Evolutionary conservation across 306 rosid genomes (phyloP), one percentile per base, ranked within the genome.

Genomic region (Prunus kanzakura): DNA sequence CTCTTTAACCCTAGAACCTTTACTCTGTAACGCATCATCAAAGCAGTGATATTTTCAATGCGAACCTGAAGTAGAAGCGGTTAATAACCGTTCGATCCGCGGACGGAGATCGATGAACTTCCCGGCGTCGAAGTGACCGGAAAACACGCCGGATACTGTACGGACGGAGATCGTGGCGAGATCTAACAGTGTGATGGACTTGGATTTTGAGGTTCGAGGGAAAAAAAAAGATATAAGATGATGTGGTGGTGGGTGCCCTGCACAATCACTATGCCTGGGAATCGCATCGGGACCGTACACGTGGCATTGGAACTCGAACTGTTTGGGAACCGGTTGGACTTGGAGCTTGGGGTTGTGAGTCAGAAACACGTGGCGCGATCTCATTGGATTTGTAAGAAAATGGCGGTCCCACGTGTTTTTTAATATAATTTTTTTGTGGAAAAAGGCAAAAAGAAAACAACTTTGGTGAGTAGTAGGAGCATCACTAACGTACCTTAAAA

Each of bases 261-360:
- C 93, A 71, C 87, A 89, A 86, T 88, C 29, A 56, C 58, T 18
- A n/a, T 51, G 54, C 22, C 16, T 81, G 60, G 32, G 52, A 22
- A 57, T 6, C 23, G 3, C 22, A 75, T 84, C 81, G 10, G 9
- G 12, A 1, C 68, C 90, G 83, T 80, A 75, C 93, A 84, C 89
- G 89, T 86, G 84, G 56, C 1, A 64, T 3, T 0, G 35, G 52
- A 81, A 70, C 70, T 56, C 67, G 47, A 68, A 73, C 56, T 4
- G 75, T 65, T 74, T 57, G 41, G 69, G 11, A 23, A 30, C 22
- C 57, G 38, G 22, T 23, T 23, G 23, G 23, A 29, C 46, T 73
- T 19, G 12, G 63, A 32, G 56, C 13, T 32, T 1, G 15, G 27
- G 49, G 16, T 19, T 3, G 64, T 23, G 16, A 1, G 27, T 43